Evolutionary conservation across 441 rosid species (phyloP).

Genomic region (Flueggea neowawraea): DNA sequence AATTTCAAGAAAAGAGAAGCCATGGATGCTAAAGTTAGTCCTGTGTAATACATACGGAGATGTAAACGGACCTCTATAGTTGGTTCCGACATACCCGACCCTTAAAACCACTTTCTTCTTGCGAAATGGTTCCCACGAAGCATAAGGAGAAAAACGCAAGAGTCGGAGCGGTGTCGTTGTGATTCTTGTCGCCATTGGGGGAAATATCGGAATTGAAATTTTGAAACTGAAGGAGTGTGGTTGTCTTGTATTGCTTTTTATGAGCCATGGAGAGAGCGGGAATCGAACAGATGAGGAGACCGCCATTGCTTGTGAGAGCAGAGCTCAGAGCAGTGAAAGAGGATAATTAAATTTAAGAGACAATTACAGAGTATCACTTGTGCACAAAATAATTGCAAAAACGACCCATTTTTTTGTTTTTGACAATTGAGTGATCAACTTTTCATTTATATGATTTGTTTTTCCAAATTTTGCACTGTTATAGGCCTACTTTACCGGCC

Average conservation of each 20-base stretch:
- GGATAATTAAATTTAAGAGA: too few species aligned
- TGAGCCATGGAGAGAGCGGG: neutral
- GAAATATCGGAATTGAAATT: neutral
- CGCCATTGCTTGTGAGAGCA: constrained; percentile 1
- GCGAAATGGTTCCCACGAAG: constrained; percentile 54
- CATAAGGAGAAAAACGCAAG: constrained; percentile 11
- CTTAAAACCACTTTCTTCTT: constrained; percentile 84
- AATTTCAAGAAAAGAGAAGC: neutral
- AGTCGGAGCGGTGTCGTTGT: neutral
- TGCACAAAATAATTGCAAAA: too few species aligned
- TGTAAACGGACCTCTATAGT: constrained; percentile 61
- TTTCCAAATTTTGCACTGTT: too few species aligned
- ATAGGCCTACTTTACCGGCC: too few species aligned
- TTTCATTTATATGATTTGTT: too few species aligned
- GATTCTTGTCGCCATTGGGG: too few species aligned
- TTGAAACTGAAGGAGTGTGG: neutral
- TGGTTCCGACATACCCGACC: constrained; percentile 80
- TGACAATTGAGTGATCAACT: too few species aligned
- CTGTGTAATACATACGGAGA: too few species aligned
- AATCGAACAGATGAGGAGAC: neutral
- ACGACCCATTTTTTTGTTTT: too few species aligned
- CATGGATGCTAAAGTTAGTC: neutral
- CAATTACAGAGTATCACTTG: too few species aligned
- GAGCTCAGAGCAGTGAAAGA: too few species aligned
- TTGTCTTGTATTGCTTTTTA: neutral